phyloP scores from a whole-genome alignment of 164 flowering plant genomes.

The Kingdonia uniflora region DNA sequence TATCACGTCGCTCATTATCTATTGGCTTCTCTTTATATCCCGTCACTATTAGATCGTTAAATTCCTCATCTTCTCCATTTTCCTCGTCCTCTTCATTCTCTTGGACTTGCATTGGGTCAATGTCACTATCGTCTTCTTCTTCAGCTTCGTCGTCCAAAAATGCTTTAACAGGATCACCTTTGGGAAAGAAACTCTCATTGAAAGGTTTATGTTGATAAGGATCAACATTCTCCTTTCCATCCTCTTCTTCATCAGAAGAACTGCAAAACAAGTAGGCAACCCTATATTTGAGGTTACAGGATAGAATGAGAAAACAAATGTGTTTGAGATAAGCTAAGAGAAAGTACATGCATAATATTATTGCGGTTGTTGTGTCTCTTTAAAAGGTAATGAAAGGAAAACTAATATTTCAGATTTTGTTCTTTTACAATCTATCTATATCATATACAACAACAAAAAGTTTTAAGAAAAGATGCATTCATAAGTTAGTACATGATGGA shows the following conservation, averaged over 20 bases:
- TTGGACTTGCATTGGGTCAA: slow-evolving; percentile 38
- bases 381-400: too few relatives aligned
- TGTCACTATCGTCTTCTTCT: slow-evolving; percentile 90
- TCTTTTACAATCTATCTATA: too few relatives aligned
- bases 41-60: slow-evolving; percentile 65
- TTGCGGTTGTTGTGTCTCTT: too few relatives aligned
- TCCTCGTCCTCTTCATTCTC: slow-evolving; percentile 72
- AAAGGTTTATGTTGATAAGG: slow-evolving; percentile 23
- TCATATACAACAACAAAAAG: too few relatives aligned
- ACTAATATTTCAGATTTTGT: too few relatives aligned
- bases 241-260: slow-evolving; percentile 61
- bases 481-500: too few relatives aligned
- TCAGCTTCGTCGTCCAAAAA: slow-evolving; percentile 94
- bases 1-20: slow-evolving; percentile 65
- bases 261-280: slow-evolving; percentile 21
- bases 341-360: too few relatives aligned
- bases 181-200: slow-evolving; percentile 21
- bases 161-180: slow-evolving; percentile 67
- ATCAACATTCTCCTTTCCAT: slow-evolving; percentile 62
- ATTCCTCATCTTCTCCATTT: slow-evolving; percentile 46
- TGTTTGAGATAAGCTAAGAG: too few relatives aligned
- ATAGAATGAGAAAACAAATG: too few relatives aligned
- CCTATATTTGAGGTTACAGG: too few relatives aligned
- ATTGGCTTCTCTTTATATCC: slow-evolving; percentile 45
- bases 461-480: too few relatives aligned